Base-by-base conservation (phyloP, 768 basidiomycete species). In the Suillus placidus region DNA sequence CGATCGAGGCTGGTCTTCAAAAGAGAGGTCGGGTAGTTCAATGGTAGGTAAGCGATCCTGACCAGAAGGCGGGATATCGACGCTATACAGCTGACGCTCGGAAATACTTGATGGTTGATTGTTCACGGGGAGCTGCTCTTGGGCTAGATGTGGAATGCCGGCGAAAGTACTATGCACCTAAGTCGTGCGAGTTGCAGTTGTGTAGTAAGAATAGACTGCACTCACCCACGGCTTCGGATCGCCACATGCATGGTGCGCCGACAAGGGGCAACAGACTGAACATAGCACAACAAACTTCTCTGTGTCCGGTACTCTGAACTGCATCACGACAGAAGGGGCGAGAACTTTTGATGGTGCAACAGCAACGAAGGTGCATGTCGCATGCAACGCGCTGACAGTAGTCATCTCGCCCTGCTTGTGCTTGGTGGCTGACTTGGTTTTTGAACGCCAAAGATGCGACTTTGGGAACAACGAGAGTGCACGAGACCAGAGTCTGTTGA, bases 281-380 rank as follows among this genome's bases (percentile, higher is more conserved):
- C 54, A 55, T n/a, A 55, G 34, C 34, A 55, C 34, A n/a, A 55
- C 20, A 37, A n/a, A 35, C 61, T 68, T 67, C 62, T 67, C 67
- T 47, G 65, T 23, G 26, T 68, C 49, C 16, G 73, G 73, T 16
- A 68, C 61, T 56, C 61, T 49, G n/a, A 73, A 66, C 34, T 68
- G 70, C 63, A 75, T 75, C 30, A 60, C 40, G 72, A 70, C 69
- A 40, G 73, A 64, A 40, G 70, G 45, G 18, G 69, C 63, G 32
- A 74, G 67, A 6, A 65, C 40, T 40, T 72, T 72, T 47, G 61
- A 72, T 32, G 70, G 70, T 26, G 75, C 72, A 49, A 70, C 73
- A 63, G 75, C 75, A 18, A 75, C 66, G 4, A 74, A 51, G 2
- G 69, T 63, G 57, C 68, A 67, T 43, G 72, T 42, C 23, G 72